phyloP scores from a whole-genome alignment of 805 yeast species.

The Kazachstania martiniae region DNA sequence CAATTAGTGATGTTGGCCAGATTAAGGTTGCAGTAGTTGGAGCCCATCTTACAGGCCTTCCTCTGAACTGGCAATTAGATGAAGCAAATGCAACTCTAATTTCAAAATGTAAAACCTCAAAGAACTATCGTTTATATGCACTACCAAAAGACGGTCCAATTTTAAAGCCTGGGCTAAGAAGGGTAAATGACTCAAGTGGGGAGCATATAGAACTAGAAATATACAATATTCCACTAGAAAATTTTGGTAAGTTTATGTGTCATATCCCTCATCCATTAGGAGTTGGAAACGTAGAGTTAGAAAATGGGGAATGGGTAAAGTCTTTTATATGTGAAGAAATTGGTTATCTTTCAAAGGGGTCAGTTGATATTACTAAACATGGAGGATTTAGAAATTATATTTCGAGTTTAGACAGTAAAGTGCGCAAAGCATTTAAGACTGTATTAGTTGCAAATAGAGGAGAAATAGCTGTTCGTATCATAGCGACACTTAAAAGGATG shows the following conservation, averaged over 20 bases:
- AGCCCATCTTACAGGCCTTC: constrained; percentile 83
- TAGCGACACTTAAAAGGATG: constrained; percentile 73
- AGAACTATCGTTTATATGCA: constrained; percentile 67
- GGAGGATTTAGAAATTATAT: constrained; percentile 81
- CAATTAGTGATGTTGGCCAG: constrained; percentile 27
- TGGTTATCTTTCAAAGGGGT: constrained; percentile 64
- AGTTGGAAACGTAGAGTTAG: constrained; percentile 83
- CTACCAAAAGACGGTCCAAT: constrained; percentile 73
- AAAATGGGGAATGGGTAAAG: constrained; percentile 73
- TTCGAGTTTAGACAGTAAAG: constrained; percentile 10
- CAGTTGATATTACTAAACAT: constrained; percentile 69
- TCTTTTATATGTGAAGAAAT: constrained; percentile 90
- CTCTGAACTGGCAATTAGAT: constrained; percentile 88
- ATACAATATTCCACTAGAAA: constrained; percentile 68
- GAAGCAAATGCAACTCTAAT: constrained; percentile 68
- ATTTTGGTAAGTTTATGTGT: constrained; percentile 71
- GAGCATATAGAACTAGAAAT: constrained; percentile 63
- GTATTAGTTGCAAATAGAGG: constrained; percentile 97
- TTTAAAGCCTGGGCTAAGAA: constrained; percentile 80
- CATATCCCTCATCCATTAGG: constrained; percentile 95
- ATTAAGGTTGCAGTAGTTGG: constrained; percentile 89
- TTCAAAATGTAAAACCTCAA: constrained; percentile 56
- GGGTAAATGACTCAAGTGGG: constrained; percentile 44
- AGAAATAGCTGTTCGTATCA: constrained; percentile 92
- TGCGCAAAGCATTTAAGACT: constrained; percentile 52